Base-by-base conservation (phyloP, 805 yeast genomes). In the Candida glaebosa region DNA sequence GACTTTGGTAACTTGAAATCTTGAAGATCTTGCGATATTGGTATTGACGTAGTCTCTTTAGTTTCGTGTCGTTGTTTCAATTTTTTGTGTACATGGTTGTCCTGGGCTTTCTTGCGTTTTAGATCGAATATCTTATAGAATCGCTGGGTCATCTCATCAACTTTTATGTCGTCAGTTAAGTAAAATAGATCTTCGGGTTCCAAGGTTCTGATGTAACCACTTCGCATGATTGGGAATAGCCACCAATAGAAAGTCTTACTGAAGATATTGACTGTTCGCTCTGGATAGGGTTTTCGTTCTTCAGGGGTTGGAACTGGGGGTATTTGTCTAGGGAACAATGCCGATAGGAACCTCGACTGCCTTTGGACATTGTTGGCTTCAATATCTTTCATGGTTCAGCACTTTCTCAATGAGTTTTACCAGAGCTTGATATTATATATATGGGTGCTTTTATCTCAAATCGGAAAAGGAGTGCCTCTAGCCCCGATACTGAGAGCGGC, bases 281-380 rank as follows among this genome's bases (percentile, higher is more conserved):
- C 67, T 1, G 83, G 84, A 47, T 68, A 80, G 1, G 58, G 52
- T 17, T 52, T 57, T 42, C 86, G 61, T 44, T 81, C 85, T 8
- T 74, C 78, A 4, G 67, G 71, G 4, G 51, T 25, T 1, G 82
- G 80, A 2, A 81, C 54, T 0, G 75, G 74, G 0, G 82, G 81
- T 0, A 78, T 69, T 19, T 67, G 60, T 32, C 67, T 76, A 18
- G 76, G 53, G 48, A 79, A 71, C 22, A 79, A 42, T 42, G 73
- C 75, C 1, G 81, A 67, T 43, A 82, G 73, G 36, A 73, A 37
- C 45, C 86, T 63, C 8, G 28, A n/a, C n/a, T n/a, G n/a, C n/a
- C n/a, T n/a, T n/a, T n/a, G n/a, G n/a, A n/a, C n/a, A n/a, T n/a
- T n/a, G n/a, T n/a, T n/a, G n/a, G n/a, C n/a, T n/a, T n/a, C n/a